Percentiles rank a stretch among this genome's conserved stretches.
These are phyloP conservation scores for Pluteus cervinus DNA, from an alignment of 768 basidiomycete genomes.

Conservation along the genomic window DNA sequence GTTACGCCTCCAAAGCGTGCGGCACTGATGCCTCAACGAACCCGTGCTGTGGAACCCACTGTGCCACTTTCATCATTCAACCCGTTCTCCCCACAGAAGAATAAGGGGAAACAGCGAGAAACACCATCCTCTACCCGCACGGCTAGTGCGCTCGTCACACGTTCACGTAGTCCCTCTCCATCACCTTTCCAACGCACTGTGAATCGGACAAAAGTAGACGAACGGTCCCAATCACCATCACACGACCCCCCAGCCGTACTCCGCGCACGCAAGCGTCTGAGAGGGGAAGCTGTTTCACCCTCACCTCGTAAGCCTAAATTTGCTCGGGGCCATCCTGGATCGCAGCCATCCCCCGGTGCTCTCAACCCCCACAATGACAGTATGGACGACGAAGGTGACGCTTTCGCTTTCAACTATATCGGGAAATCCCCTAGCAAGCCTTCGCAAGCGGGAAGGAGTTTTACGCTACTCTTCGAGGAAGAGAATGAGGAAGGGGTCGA, in stretches of 20 bases:
- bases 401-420: conserved; percentile 38
- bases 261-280: conserved; percentile 73
- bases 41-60: conserved; percentile 47
- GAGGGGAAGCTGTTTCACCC: conserved; percentile 79
- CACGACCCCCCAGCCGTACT: conserved; percentile 35
- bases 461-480: conserved; percentile 64
- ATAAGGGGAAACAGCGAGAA: conserved; percentile 40
- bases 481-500: conserved; percentile 7
- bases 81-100: conserved; percentile 77
- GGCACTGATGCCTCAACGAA: conserved; percentile 36
- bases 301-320: conserved; percentile 77
- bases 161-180: conserved; percentile 26
- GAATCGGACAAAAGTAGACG: background rate
- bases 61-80: conserved; percentile 56
- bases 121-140: conserved; percentile 14
- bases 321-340: no score
- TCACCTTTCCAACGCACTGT: conserved; percentile 33
- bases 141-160: conserved; percentile 32
- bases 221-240: background rate
- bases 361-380: conserved; percentile 21
- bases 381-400: conserved; percentile 30
- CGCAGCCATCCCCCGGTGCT: no score
- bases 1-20: conserved; percentile 32
- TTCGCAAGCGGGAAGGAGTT: conserved; percentile 49
- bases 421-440: conserved; percentile 69